Evolutionary conservation across 805 yeast genomes (phyloP).

Genomic region (Metschnikowia baotianmanensis): DNA sequence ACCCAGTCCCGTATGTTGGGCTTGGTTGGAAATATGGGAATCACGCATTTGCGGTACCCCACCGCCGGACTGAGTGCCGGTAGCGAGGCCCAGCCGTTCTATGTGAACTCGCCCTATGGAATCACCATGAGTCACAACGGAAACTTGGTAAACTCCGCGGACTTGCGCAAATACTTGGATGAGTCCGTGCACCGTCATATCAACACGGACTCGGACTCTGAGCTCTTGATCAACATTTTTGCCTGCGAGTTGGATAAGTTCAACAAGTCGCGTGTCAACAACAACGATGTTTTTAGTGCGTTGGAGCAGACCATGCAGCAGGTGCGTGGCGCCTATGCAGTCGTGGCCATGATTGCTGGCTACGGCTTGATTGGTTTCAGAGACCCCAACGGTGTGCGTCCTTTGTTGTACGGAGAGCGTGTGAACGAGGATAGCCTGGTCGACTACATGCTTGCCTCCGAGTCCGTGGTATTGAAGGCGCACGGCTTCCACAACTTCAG

Average conservation of each 20-base stretch:
- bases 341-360: slow-evolving; percentile 93
- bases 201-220: slow-evolving; percentile 96
- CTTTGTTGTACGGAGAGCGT: slow-evolving; percentile 84
- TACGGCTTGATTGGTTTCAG: slow-evolving; percentile 94
- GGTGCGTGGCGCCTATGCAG: slow-evolving; percentile 96
- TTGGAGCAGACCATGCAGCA: slow-evolving; percentile 74
- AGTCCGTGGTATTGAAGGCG: slow-evolving; percentile 91
- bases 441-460: slow-evolving; percentile 95
- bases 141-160: slow-evolving; percentile 83
- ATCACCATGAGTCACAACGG: slow-evolving; percentile 91
- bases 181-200: slow-evolving; percentile 95
- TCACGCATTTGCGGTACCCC: slow-evolving; percentile 93
- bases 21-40: slow-evolving; percentile 90
- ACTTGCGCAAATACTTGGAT: slow-evolving; percentile 76
- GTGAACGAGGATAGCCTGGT: slow-evolving; percentile 58
- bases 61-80: slow-evolving; percentile 96
- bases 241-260: slow-evolving; percentile 89
- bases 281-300: slow-evolving; percentile 84
- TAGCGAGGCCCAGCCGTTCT: slow-evolving; percentile 97
- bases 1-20: slow-evolving; percentile 75
- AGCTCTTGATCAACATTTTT: slow-evolving; percentile 81
- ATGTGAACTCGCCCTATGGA: slow-evolving; percentile 96
- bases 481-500: slow-evolving; percentile 78
- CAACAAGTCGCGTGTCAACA: slow-evolving; percentile 91
- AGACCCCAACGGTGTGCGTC: slow-evolving; percentile 96